Conservation (phyloP, 2,329 filamentous ascomycete genomes). For the Camillea tinctor region DNA sequence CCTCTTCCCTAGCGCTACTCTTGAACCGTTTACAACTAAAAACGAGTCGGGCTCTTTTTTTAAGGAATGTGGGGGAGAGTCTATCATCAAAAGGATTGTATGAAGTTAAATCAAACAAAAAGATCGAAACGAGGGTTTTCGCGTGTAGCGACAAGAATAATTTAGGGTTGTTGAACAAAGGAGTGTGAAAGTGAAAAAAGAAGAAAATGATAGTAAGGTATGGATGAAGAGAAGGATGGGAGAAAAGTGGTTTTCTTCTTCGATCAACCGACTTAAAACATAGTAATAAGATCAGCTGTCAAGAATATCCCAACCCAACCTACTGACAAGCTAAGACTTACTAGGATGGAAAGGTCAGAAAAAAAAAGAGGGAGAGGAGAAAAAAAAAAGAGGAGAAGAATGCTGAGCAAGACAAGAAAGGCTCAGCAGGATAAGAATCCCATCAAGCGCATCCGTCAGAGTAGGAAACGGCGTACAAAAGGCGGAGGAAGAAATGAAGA, state of each 20-base stretch:
- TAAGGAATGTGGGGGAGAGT: background rate
- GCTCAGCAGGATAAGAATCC: background rate
- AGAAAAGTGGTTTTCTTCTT: background rate
- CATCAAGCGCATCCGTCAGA: constrained; percentile 5
- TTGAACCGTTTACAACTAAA: background rate
- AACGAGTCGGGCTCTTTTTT: background rate
- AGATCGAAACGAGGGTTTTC: background rate
- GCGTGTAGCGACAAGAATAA: background rate
- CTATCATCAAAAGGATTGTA: background rate
- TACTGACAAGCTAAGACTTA: background rate
- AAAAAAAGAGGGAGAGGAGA: background rate
- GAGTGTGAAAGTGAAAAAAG: background rate
- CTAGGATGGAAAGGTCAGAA: background rate
- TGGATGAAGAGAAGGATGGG: background rate
- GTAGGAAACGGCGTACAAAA: constrained; percentile 7
- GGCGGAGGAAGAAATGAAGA: constrained; percentile 22
- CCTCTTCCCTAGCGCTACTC: background rate
- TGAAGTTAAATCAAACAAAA: background rate
- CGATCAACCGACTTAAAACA: background rate
- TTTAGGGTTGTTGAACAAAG: background rate
- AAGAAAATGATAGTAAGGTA: background rate
- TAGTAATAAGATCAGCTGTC: background rate
- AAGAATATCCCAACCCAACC: background rate
- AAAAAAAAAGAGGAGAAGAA: constrained; percentile 5
- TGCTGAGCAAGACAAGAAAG: background rate